phyloP scores from a whole-genome alignment of 345 rosid species.

The Eucalyptus polybractea region DNA sequence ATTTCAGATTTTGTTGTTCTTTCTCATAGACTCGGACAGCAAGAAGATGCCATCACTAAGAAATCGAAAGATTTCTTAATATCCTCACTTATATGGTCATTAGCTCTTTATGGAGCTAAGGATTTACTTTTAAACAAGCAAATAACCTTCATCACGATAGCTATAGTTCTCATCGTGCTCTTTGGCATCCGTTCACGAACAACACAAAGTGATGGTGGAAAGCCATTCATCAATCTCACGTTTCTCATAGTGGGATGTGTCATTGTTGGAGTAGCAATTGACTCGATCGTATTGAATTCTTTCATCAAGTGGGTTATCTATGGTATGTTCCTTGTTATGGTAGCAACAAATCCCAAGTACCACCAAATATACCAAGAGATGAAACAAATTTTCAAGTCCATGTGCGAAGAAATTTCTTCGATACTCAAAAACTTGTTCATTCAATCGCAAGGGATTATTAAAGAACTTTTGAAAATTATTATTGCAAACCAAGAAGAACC shows the following conservation, averaged over 20 bases:
- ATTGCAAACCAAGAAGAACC: background rate
- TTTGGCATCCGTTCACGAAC: background rate
- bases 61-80: background rate
- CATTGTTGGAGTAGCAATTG: background rate
- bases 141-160: background rate
- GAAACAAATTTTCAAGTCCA: background rate
- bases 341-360: background rate
- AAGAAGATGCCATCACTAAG: background rate
- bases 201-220: background rate
- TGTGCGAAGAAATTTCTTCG: background rate
- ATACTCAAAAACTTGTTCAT: background rate
- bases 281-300: background rate
- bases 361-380: background rate
- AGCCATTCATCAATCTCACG: background rate
- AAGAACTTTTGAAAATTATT: background rate
- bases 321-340: background rate
- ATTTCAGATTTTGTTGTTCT: background rate
- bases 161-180: background rate
- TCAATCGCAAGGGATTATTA: background rate
- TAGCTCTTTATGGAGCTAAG: background rate
- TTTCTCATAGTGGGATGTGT: background rate
- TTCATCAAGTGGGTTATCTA: background rate
- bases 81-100: background rate
- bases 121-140: background rate
- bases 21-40: background rate